Evolutionary conservation across 78 protist species (phyloP).

Genomic region (Emiliania huxleyi): DNA sequence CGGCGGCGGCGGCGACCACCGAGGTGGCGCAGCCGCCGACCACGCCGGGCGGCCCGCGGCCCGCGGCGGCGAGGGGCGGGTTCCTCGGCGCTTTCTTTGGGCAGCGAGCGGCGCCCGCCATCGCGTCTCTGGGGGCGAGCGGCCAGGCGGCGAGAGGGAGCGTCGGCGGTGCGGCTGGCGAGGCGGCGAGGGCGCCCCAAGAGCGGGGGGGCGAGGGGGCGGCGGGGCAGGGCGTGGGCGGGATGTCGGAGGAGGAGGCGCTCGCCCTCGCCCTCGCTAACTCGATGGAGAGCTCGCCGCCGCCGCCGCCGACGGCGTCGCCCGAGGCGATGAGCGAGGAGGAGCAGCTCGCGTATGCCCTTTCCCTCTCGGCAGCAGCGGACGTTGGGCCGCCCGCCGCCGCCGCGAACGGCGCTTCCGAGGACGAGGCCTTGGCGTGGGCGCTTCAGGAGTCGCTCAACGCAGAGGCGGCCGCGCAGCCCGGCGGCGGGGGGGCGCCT

Average conservation of each 20-base stretch:
- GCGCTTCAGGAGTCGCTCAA: background rate
- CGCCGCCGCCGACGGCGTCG: background rate
- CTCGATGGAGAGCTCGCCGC: background rate
- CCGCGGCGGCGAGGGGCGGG: too few species aligned
- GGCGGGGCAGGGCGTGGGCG: background rate
- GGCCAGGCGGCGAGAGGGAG: background rate
- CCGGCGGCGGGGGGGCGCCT: background rate
- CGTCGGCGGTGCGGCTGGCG: too few species aligned
- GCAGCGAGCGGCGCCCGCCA: background rate
- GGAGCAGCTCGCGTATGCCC: background rate
- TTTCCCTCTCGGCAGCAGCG: background rate
- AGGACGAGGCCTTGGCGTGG: background rate
- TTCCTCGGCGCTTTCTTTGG: too few species aligned
- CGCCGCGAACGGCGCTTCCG: background rate
- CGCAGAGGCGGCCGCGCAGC: background rate
- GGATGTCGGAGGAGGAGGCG: background rate
- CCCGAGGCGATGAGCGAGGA: background rate
- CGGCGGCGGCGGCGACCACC: too few species aligned
- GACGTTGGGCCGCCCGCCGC: background rate
- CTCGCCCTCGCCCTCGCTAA: background rate
- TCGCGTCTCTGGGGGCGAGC: background rate
- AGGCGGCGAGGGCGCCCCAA: background rate
- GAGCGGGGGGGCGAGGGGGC: background rate
- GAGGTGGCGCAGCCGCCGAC: too few species aligned
- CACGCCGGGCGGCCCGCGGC: too few species aligned